These are phyloP conservation scores for Boletus rufocinnamomeus DNA, from an alignment of 768 basidiomycete genomes.

Conservation along the genomic window DNA sequence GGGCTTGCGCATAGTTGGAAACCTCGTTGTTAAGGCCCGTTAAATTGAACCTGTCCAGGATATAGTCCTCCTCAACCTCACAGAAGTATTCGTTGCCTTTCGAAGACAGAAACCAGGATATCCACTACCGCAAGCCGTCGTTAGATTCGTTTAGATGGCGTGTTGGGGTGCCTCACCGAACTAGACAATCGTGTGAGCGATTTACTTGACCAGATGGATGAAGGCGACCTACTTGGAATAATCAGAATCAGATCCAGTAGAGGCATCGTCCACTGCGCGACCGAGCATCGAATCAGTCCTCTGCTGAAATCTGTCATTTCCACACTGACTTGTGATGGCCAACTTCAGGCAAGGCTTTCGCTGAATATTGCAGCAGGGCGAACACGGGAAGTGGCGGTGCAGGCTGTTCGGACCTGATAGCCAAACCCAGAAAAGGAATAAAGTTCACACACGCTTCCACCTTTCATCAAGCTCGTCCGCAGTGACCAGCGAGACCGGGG, in stretches of 20 bases:
- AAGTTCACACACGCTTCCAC: slow-evolving; percentile 7
- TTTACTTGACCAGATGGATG: not conserved
- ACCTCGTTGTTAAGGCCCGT: slow-evolving; percentile 97
- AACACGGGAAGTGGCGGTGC: slow-evolving; percentile 25
- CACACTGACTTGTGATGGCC: slow-evolving; percentile 28
- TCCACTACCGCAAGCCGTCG: slow-evolving; percentile 63
- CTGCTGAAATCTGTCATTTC: slow-evolving; percentile 16
- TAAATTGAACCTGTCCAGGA: slow-evolving; percentile 96
- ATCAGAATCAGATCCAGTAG: slow-evolving; percentile 92
- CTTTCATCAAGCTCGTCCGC: not conserved
- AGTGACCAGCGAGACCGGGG: not conserved
- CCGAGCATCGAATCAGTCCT: slow-evolving; percentile 37
- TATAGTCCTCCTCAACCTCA: slow-evolving; percentile 99
- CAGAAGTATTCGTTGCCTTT: slow-evolving; percentile 99
- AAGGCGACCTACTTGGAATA: slow-evolving; percentile 78
- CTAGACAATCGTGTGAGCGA: slow-evolving; percentile 25
- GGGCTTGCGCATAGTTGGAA: slow-evolving; percentile 88
- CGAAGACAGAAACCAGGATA: slow-evolving; percentile 95
- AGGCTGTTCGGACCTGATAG: not conserved
- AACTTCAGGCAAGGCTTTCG: too few species aligned
- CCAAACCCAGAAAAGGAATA: slow-evolving; percentile 13
- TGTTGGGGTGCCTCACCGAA: slow-evolving; percentile 28
- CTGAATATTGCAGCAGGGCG: not conserved
- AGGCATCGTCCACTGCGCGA: slow-evolving; percentile 76
- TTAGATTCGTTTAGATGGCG: slow-evolving; percentile 21